Conservation (phyloP, 2,329 filamentous ascomycete species). For the Colletotrichum godetiae region DNA sequence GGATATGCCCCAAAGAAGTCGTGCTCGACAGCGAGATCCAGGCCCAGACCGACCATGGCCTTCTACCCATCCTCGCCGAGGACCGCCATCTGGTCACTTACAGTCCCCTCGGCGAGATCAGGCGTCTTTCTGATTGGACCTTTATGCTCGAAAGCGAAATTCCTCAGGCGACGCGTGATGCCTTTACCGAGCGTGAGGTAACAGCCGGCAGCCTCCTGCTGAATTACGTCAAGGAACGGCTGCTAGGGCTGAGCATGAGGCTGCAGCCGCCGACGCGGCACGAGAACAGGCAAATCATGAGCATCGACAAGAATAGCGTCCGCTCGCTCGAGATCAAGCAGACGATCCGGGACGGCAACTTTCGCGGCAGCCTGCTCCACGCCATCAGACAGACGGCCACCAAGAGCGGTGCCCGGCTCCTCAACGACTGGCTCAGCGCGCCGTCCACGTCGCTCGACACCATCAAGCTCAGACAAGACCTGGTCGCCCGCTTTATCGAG, state of each 20-base stretch:
- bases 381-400: conserved; percentile 91
- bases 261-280: conserved; percentile 85
- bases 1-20: conserved; percentile 87
- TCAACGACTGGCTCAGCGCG: conserved; percentile 87
- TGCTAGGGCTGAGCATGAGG: conserved; percentile 82
- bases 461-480: conserved; percentile 83
- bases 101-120: conserved; percentile 60
- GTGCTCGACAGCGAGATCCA: conserved; percentile 77
- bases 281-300: conserved; percentile 82
- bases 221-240: conserved; percentile 82
- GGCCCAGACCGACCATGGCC: conserved; percentile 65
- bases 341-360: conserved; percentile 83
- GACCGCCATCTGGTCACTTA: conserved; percentile 84
- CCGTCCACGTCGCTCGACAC: conserved; percentile 87
- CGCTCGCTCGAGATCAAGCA: conserved; percentile 88
- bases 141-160: conserved; percentile 82
- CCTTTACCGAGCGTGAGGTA: conserved; percentile 77
- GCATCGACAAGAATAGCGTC: conserved; percentile 91
- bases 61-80: conserved; percentile 77
- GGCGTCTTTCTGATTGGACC: conserved; percentile 73
- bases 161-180: conserved; percentile 57
- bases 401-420: conserved; percentile 86
- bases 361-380: conserved; percentile 88
- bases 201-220: conserved; percentile 84
- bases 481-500: conserved; percentile 80